A percentile compares a stretch with the other conserved stretches of the same genome.
These are phyloP conservation scores for Botryotinia convoluta DNA, from an alignment of 2,329 filamentous ascomycete species.

Conservation along the genomic window DNA sequence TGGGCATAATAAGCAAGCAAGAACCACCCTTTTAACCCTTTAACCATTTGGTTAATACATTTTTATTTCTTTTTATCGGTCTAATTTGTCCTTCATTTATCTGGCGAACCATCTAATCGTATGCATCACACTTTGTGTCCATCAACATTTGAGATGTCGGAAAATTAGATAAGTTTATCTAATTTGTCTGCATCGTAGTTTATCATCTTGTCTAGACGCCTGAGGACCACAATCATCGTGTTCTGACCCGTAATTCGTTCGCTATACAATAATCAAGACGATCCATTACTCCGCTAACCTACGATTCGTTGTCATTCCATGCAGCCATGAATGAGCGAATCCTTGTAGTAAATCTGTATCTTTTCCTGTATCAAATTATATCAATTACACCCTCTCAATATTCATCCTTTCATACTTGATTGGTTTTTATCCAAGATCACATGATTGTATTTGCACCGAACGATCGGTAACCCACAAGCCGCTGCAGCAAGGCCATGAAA, in stretches of 20 bases:
- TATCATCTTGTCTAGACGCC: conserved; percentile 1
- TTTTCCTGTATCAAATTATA: conserved; percentile 6
- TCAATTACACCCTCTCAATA: conserved; percentile 10
- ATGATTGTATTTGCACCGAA: conserved; percentile 17
- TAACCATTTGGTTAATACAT: neutral
- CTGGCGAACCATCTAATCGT: neutral
- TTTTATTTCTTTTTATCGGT: neutral
- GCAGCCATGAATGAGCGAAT: conserved; percentile 9
- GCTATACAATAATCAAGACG: conserved; percentile 7
- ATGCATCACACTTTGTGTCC: neutral
- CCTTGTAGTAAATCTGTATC: conserved; percentile 14
- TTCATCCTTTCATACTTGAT: conserved; percentile 13
- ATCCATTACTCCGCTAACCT: conserved; percentile 15
- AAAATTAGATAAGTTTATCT: conserved; percentile 11
- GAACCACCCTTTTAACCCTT: conserved; percentile 1
- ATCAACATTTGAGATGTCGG: neutral
- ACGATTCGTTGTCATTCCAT: conserved; percentile 20
- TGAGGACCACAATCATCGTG: conserved; percentile 1
- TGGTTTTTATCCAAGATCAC: conserved; percentile 16
- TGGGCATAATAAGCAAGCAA: conserved; percentile 13
- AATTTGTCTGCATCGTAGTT: conserved; percentile 3
- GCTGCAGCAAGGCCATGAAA: conserved; percentile 19
- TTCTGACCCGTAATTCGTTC: conserved; percentile 8
- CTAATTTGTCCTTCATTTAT: neutral
- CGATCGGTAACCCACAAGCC: conserved; percentile 17